Evolutionary conservation across 2,329 filamentous ascomycete species (phyloP), one percentile per base, ranked within the genome.

Genomic region (Clarireedia homoeocarpa): DNA sequence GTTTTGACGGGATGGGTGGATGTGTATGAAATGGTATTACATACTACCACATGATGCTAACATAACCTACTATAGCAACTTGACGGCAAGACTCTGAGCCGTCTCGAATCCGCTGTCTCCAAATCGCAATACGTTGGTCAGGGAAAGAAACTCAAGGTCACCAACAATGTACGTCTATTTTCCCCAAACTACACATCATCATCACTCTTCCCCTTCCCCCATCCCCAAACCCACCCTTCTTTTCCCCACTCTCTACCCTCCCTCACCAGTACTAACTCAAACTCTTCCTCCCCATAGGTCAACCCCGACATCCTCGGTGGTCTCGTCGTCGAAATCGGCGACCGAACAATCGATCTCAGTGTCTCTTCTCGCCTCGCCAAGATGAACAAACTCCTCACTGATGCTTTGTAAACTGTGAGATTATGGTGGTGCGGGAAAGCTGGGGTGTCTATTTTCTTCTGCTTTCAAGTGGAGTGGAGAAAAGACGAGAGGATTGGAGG

Each of bases 381-480:
- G 85, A 89, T 99, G 84, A 99, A 99, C 89, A 99, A 97, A 87
- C 86, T 96, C 73, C 88, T 99, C 72, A 91, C 83, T 67, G 94
- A 99, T 77, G 82, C 87, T 75, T 81, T 99, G 88, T 99, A 96
- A 89, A 91, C 14, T n/a, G 15, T 14, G 48, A 50, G 27, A 36
- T 30, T 30, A 9, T 30, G 27, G 27, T 3, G 10, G 3, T 30
- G 7, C 10, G 38, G 58, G 24, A 34, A 49, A 51, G 17, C 51
- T 24, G 42, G 47, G 38, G 44, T 30, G 26, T 47, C 40, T 40
- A 30, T 49, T 20, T 47, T 15, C 14, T 26, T 15, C 20, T 20
- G 20, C 20, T 20, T 20, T 20, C 20, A 20, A 20, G 20, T 26
- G 24, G 27, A 24, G 39, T 40, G 15, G 26, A 20, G 20, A 26